Percentiles rank a stretch among this genome's conserved stretches.
These are phyloP conservation scores for Arabis hirsuta DNA, from an alignment of 345 rosid genomes.

Conservation along the genomic window DNA sequence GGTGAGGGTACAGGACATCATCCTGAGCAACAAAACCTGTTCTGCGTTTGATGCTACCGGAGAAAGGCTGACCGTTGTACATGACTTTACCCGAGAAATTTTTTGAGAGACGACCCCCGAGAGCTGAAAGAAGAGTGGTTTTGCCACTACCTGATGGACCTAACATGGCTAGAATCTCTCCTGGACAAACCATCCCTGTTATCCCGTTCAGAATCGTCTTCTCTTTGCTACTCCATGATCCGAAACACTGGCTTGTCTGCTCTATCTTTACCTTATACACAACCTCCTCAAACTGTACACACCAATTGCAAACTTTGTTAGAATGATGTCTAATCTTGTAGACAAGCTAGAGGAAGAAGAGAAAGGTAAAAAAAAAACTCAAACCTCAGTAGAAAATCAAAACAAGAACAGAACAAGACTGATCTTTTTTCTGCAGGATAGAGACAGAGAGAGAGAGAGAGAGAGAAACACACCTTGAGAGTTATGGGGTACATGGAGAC, in stretches of 20 bases:
- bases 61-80: conserved; percentile 89
- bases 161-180: conserved; percentile 93
- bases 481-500: conserved; percentile 61
- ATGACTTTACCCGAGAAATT: conserved; percentile 79
- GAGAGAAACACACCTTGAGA: conserved; percentile 64
- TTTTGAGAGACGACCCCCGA: conserved; percentile 86
- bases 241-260: conserved; percentile 55
- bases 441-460: conserved; percentile 15
- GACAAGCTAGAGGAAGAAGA: conserved; percentile 2
- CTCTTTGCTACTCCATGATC: conserved; percentile 64
- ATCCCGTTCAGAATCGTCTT: conserved; percentile 84
- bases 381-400: conserved; percentile 11
- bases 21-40: conserved; percentile 96
- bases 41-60: conserved; percentile 70
- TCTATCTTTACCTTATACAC: conserved; percentile 82
- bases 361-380: not conserved
- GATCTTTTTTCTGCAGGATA: conserved; percentile 19
- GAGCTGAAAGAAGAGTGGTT: conserved; percentile 96
- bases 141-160: conserved; percentile 99
- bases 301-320: conserved; percentile 13
- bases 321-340: not conserved
- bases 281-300: conserved; percentile 87
- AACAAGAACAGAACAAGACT: conserved; percentile 2
- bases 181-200: conserved; percentile 85
- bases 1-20: conserved; percentile 89